Evolutionary conservation across 805 yeast species (phyloP), one percentile per base, ranked within the genome.

Genomic region (Diddensiella caesifluorescens): DNA sequence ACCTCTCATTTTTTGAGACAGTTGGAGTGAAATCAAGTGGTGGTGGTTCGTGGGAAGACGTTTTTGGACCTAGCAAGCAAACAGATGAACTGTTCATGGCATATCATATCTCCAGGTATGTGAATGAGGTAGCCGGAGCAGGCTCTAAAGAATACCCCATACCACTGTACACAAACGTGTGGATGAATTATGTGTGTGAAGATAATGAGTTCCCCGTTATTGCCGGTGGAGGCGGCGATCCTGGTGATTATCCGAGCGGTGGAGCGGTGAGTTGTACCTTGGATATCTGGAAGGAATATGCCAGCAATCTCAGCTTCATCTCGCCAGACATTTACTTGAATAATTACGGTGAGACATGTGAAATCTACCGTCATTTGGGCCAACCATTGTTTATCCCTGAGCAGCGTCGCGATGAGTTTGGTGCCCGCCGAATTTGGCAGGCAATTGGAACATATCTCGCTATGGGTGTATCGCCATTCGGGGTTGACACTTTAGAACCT

Each of bases 71-170:
- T 10, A 26, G 39, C 18, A 20, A 5, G 13, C 22, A 36, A 12
- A 38, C 48, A 1, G 46, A 48, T 21, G 52, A 48, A 39, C 4
- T 48, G 7, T 48, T 48, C 36, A 48, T 48, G 52, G 50, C 52
- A 2, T 48, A 44, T 26, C 44, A 48, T 36, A 44, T 40, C 35
- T 42, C 52, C 3, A 35, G 30, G 18, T 48, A 47, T 20, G 41
- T 48, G 7, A 39, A 47, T 22, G 16, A 26, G 10, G 41, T 48
- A 2, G 52, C 46, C n/a, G 28, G 18, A 4, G 43, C 32, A 2
- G 50, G 49, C 4, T 26, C 27, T 23, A 19, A 28, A 12, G 41
- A 25, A 9, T 47, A 47, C 26, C 23, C 38, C 12, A 18, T 48
- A 10, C 52, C 52, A 6, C 27, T 48, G 5, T 48, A 13, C 32